Base-by-base conservation (phyloP, 2,329 filamentous ascomycete species). In the Calonectria multiphialidica region DNA sequence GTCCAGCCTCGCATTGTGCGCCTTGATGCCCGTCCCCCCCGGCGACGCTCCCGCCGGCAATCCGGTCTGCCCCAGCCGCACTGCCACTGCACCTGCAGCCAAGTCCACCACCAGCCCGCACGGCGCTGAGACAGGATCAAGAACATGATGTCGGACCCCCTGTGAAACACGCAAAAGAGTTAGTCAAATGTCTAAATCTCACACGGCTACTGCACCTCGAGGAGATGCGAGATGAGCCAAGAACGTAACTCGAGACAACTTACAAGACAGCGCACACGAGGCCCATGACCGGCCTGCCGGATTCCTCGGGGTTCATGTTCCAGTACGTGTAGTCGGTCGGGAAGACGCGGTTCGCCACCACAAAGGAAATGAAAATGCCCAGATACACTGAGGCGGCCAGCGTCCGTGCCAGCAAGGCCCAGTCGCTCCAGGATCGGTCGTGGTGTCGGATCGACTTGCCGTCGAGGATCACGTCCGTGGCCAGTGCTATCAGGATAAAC, bases 261-360 rank as follows among this genome's bases (percentile, higher is more conserved):
- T 78, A 82, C 81, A 82, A 80, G 63, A 82, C 77, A 28, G 81
- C 74, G 79, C 83, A 85, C 23, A 86, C 75, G 62, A 86, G 81
- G 61, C 81, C 74, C 70, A 85, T 81, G 9, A 84, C 80, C 57
- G 84, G 72, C 10, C 78, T 78, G 10, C 80, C 79, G 3, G 83
- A 77, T 44, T 77, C 78, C 23, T 72, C 72, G 7, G 77, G 71
- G 47, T 74, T 33, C 63, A 86, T 73, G 21, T 78, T 81, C 83
- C 84, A 86, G 75, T 83, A 86, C 0, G 79, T 77, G 53, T 84
- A 85, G 2, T 78, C 78, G 2, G 65, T 53, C 0, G 83, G 83
- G 53, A 86, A 86, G 28, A 83, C 82, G n/a, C 78, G 74, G n/a
- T 82, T 79, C 40, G 81, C 65, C 13, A 77, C 81, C 23, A 84